Evolutionary conservation across 805 yeast species (phyloP), one percentile per base, ranked within the genome.

Genomic region (Myxozyma melibiosi): DNA sequence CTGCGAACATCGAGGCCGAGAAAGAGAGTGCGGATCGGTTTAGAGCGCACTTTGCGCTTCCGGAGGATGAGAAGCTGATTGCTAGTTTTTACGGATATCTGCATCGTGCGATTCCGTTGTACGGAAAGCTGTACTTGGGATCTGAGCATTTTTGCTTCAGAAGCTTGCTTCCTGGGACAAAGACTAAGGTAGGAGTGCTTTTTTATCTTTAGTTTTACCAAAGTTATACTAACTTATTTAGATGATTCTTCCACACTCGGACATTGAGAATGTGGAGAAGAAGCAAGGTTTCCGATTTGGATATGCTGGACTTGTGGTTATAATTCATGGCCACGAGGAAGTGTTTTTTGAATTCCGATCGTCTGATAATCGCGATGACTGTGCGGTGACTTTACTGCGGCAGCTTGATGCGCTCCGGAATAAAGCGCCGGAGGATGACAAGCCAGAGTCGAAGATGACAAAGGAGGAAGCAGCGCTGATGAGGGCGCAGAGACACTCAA

Each of bases 71-170:
- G 38, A 69, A 67, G 3, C 73, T 91, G 44, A 70, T 85, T 0
- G 83, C 96, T 0, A 78, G 89, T 1, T 92, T 89, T 67, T 85
- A 81, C 66, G 78, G 85, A 1, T 84, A 88, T 71, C 67, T 90
- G 16, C 84, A 82, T 62, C 80, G 87, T 62, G 80, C 86, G 11
- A 73, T 89, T 18, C 96, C 96, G 1, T 74, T 84, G 0, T 90
- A 88, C 71, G 98, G 98, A 1, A 88, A 88, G 65, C 67, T 91
- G 1, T 90, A 90, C 69, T 65, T 92, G 11, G 88, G 96, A 0
- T 74, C 79, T 18, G 77, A 77, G 30, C 81, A 80, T 54, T 68
- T 92, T n/a, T 91, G 96, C 62, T 92, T 87, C 72, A 76, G 94
- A 58, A 85, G 96, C 35, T 74, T 89, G 35, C 67, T 89, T 2